Evolutionary conservation across 2,329 filamentous ascomycete species (phyloP).

Genomic region (Fonsecaea pugnacius): DNA sequence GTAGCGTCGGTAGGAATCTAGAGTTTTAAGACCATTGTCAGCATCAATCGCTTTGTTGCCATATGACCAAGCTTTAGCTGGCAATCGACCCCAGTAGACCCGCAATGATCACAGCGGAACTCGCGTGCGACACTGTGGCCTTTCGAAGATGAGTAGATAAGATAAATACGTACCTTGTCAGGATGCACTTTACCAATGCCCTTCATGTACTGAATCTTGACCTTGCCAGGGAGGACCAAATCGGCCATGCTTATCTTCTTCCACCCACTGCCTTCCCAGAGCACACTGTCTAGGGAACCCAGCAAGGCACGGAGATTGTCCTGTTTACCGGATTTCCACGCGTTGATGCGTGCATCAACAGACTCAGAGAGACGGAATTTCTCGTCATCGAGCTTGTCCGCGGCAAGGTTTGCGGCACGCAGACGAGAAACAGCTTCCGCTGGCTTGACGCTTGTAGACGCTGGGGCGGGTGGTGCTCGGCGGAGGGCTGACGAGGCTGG

Average conservation of each 20-base stretch:
- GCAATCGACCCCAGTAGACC: background rate
- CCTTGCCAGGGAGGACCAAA: conserved; percentile 87
- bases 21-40: background rate
- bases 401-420: conserved; percentile 80
- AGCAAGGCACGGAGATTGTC: conserved; percentile 89
- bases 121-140: background rate
- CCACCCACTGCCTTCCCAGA: conserved; percentile 93
- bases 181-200: conserved; percentile 98
- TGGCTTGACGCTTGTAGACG: conserved; percentile 38
- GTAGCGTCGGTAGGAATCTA: conserved; percentile 67
- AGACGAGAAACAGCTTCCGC: conserved; percentile 79
- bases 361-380: conserved; percentile 86
- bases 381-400: conserved; percentile 86
- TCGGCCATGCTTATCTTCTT: conserved; percentile 96
- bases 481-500: conserved; percentile 30
- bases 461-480: conserved; percentile 38
- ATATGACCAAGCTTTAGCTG: background rate
- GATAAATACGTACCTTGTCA: conserved; percentile 74
- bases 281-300: conserved; percentile 81
- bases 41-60: background rate
- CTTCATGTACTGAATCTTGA: conserved; percentile 99
- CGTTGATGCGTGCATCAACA: conserved; percentile 76
- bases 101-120: conserved; percentile 3
- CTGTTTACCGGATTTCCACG: conserved; percentile 88
- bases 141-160: background rate